Base-by-base conservation (phyloP, 495 filamentous ascomycete genomes). In the Talaromyces stipitatus region DNA sequence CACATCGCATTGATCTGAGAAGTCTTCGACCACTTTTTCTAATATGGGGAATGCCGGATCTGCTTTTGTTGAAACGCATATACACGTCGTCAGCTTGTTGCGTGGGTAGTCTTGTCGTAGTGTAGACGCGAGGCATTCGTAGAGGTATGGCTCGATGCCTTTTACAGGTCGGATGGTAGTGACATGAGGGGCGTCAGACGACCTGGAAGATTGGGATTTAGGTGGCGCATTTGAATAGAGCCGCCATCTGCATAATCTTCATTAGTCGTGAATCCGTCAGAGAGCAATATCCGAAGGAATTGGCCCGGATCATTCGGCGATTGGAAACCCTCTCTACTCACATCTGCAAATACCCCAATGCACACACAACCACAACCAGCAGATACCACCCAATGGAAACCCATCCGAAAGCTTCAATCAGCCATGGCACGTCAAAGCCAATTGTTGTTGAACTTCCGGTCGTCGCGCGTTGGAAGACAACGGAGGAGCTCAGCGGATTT, bases 41-140 rank as follows among this genome's bases (percentile, higher is more conserved):
- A 97, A 79, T 1, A 88, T 75, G 11, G 90, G 84, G 46, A 88
- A 85, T 2, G 90, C 88, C 0, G 95, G 88, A 66, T 97, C 95
- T 47, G 74, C 64, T n/a, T 78, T 80, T 2, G 86, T 85, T 0
- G 88, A 79, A 38, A 97, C 80, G 69, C 94, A 99, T 57, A 97
- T 81, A 60, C 82, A 85, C 30, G 96, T 82, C 18, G 88, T 92
- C 63, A 96, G 71, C 66, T 86, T 92, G 57, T 85, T 73, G 22
- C 63, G 72, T 0, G 91, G 91, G 65, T 97, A 99, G 46, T 79
- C 78, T 59, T 95, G 90, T 23, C 77, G 82, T 72, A 97, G 95
- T 18, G 88, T 90, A 14, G 92, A 86, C n/a, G 90, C 85, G 33
- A 99, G 85, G 59, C 94, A 96, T 61, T 94, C 88, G 73, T 95